A percentile compares a stretch with the other conserved stretches of the same genome.
Evolutionary conservation across 2,329 filamentous ascomycete genomes (phyloP).

Genomic region (Lachnellula arida): DNA sequence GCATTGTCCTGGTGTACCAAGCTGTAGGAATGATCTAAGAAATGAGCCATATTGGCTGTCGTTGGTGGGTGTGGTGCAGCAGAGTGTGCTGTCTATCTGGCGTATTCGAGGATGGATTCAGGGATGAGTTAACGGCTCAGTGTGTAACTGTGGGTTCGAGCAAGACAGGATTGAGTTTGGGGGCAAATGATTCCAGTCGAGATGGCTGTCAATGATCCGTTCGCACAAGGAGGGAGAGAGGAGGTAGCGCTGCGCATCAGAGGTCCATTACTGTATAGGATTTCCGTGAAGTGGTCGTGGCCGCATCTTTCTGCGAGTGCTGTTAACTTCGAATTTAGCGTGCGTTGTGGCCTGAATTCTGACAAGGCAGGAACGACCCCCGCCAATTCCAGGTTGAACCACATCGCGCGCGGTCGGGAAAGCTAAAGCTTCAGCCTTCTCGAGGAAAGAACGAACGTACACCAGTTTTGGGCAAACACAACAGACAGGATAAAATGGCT

Average conservation of each 20-base stretch:
- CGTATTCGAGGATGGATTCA: constrained; percentile 12
- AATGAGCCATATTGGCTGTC: constrained; percentile 74
- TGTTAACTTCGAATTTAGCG: constrained; percentile 19
- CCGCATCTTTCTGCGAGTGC: constrained; percentile 15
- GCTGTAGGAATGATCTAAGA: constrained; percentile 92
- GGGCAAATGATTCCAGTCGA: constrained; percentile 9
- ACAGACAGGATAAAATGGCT: constrained; percentile 22
- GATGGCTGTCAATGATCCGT: constrained; percentile 13
- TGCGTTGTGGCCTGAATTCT: constrained; percentile 11
- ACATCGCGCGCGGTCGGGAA: background rate
- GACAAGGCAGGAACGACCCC: constrained; percentile 8
- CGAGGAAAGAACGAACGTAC: background rate
- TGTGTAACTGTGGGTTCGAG: constrained; percentile 8
- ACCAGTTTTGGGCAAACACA: background rate
- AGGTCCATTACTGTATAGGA: constrained; percentile 17
- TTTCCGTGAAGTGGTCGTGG: constrained; percentile 10
- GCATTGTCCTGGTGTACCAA: constrained; percentile 97
- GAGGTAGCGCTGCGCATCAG: constrained; percentile 25
- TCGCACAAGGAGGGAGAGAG: constrained; percentile 15
- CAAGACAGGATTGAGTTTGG: constrained; percentile 6
- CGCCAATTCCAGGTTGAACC: background rate
- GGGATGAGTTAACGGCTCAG: constrained; percentile 12
- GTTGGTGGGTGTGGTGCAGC: constrained; percentile 14
- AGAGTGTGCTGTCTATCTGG: constrained; percentile 19
- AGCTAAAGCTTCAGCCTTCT: constrained; percentile 23